Percentiles rank a stretch among this genome's conserved stretches.
Conservation (phyloP, 176 grass and related monocot genomes). For the Cenchrus fungigraminus region DNA sequence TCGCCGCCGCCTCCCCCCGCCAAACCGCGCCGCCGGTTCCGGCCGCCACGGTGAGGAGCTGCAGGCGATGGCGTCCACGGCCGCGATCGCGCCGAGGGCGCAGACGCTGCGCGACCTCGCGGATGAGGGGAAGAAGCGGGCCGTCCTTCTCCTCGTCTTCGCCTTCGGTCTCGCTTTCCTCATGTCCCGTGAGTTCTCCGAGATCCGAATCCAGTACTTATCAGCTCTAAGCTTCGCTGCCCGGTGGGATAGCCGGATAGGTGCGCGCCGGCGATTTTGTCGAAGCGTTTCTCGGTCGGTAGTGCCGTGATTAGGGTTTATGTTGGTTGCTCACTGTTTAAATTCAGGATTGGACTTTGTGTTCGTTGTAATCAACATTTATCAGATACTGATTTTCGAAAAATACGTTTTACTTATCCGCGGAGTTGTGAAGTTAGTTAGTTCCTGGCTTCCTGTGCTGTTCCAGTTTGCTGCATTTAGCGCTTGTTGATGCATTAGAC, state of each 20-base stretch:
- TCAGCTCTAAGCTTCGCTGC: not conserved
- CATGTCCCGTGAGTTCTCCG: conserved; percentile 54
- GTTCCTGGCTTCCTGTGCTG: not conserved
- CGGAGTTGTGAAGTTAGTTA: not conserved
- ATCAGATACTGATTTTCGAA: not conserved
- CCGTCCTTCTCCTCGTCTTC: conserved; percentile 61
- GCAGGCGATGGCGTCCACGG: conserved; percentile 30
- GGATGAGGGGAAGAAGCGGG: conserved; percentile 66
- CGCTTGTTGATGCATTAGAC: not conserved
- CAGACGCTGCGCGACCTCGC: conserved; percentile 56
- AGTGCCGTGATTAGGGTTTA: conserved; percentile 45
- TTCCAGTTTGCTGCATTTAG: conserved; percentile 11
- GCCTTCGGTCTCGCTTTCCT: conserved; percentile 59
- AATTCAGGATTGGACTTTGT: not conserved
- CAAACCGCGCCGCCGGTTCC: not conserved
- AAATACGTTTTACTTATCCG: not conserved
- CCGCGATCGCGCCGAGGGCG: conserved; percentile 8
- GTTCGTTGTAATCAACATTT: not conserved
- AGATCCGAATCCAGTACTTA: not conserved
- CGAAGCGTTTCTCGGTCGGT: not conserved
- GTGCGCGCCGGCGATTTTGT: not conserved
- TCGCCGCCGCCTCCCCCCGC: not conserved
- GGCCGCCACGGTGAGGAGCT: conserved; percentile 4
- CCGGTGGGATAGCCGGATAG: not conserved
- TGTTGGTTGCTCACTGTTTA: not conserved